phyloP scores from a whole-genome alignment of 164 flowering plant genomes.

The Hamamelis virginiana region DNA sequence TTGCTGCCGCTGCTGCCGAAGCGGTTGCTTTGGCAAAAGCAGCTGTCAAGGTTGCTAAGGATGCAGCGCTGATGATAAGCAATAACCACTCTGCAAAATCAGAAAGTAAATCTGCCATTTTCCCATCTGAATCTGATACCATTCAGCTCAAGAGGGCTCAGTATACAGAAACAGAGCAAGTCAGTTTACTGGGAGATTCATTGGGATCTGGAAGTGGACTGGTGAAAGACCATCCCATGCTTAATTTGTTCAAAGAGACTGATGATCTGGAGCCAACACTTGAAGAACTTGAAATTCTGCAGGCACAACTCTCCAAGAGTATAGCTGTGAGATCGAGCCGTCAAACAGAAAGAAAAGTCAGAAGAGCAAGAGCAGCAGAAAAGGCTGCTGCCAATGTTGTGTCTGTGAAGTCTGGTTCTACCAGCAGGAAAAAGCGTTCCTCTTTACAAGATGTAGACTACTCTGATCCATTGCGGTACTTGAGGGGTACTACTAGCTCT shows the following conservation, averaged over 20 bases:
- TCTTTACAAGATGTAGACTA: conserved; percentile 60
- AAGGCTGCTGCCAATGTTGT: conserved; percentile 53
- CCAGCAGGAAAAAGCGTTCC: conserved; percentile 56
- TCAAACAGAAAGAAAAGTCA: conserved; percentile 69
- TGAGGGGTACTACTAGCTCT: conserved; percentile 61
- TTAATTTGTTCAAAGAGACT: conserved; percentile 21
- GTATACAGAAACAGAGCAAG: conserved; percentile 31
- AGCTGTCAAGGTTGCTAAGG: conserved; percentile 78
- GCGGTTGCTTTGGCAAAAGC: conserved; percentile 90
- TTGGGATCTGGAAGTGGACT: conserved; percentile 22
- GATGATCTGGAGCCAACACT: conserved; percentile 42
- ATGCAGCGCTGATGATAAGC: conserved; percentile 52
- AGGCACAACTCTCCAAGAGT: conserved; percentile 41
- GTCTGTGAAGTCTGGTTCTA: conserved; percentile 51
- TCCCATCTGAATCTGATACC: conserved; percentile 28
- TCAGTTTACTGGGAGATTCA: conserved; percentile 27
- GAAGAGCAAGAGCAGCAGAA: conserved; percentile 72
- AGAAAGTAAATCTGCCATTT: conserved; percentile 18
- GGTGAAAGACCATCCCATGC: conserved; percentile 22
- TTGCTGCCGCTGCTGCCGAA: conserved; percentile 88
- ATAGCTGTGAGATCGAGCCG: conserved; percentile 75
- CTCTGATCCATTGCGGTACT: conserved; percentile 70
- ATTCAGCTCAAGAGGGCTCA: conserved; percentile 21
- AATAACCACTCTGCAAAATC: conserved; percentile 16
- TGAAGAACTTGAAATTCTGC: conserved; percentile 57